Conservation (phyloP, 2,329 filamentous ascomycete genomes). For the Exophiala bonariae region DNA sequence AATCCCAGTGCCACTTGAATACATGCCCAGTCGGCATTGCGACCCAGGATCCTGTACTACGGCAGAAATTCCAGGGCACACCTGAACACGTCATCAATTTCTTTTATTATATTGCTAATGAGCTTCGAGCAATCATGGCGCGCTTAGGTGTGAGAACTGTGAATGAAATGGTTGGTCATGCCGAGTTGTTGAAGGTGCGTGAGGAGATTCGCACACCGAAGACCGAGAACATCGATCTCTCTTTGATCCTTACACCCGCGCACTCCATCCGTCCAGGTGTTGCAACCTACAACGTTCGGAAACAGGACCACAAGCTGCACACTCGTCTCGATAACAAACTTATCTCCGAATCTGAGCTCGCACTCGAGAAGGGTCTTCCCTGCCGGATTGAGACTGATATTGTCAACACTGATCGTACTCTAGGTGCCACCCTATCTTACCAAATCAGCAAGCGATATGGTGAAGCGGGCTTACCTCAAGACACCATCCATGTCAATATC, state of each 20-base stretch:
- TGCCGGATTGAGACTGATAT: constrained; percentile 94
- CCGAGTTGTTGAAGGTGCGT: constrained; percentile 79
- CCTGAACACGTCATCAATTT: constrained; percentile 98
- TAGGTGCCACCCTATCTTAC: constrained; percentile 93
- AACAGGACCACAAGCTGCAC: constrained; percentile 94
- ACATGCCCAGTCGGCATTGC: constrained; percentile 92
- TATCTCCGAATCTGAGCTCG: constrained; percentile 91
- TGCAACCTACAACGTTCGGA: constrained; percentile 95
- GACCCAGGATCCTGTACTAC: constrained; percentile 89
- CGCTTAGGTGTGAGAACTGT: constrained; percentile 91
- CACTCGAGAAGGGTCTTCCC: constrained; percentile 89
- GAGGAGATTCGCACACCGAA: constrained; percentile 86
- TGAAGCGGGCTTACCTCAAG: constrained; percentile 81
- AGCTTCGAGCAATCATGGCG: constrained; percentile 95
- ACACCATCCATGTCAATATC: constrained; percentile 95
- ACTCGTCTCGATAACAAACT: constrained; percentile 95
- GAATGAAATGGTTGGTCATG: constrained; percentile 96
- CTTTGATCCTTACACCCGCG: constrained; percentile 89
- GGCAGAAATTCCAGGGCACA: constrained; percentile 89
- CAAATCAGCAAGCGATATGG: constrained; percentile 92
- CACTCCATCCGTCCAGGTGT: constrained; percentile 92
- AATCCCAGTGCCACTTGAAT: constrained; percentile 49
- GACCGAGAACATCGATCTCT: constrained; percentile 90
- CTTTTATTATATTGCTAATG: constrained; percentile 96
- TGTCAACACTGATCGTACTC: constrained; percentile 91